Percentiles rank a stretch among this genome's conserved stretches.
These are phyloP conservation scores for Pichiaceae sp. DNA, from an alignment of 1,139 yeast species.

Conservation along the genomic window DNA sequence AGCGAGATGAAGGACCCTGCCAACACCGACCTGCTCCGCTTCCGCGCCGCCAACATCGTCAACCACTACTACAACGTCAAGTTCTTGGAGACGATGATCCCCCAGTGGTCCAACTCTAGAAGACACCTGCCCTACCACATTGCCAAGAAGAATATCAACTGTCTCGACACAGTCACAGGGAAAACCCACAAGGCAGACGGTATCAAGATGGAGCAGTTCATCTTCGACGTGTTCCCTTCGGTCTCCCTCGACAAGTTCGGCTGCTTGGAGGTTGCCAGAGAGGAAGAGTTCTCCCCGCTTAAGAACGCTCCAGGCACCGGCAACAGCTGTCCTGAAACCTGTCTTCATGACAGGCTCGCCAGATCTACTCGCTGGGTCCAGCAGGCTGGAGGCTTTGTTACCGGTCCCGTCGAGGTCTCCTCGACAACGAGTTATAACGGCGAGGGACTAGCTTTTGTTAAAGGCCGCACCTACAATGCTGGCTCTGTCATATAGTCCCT, in stretches of 20 bases:
- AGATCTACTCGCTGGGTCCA: constrained; percentile 75
- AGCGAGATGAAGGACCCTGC: constrained; percentile 49
- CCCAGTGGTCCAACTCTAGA: constrained; percentile 63
- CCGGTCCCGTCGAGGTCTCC: constrained; percentile 64
- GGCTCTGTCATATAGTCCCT: constrained; percentile 24
- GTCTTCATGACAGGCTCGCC: constrained; percentile 54
- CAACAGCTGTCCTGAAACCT: constrained; percentile 80
- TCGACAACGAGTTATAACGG: constrained; percentile 75
- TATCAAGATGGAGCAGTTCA: constrained; percentile 90
- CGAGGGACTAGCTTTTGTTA: constrained; percentile 62
- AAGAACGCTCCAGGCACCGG: constrained; percentile 82
- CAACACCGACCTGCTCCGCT: constrained; percentile 45
- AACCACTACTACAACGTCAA: constrained; percentile 89
- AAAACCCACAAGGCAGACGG: constrained; percentile 76
- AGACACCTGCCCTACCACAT: constrained; percentile 80
- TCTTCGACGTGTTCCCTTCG: constrained; percentile 89
- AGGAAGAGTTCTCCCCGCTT: constrained; percentile 84
- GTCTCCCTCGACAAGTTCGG: constrained; percentile 74
- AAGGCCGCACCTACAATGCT: constrained; percentile 40
- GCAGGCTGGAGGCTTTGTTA: constrained; percentile 58
- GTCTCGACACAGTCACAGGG: constrained; percentile 39
- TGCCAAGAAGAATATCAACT: constrained; percentile 75
- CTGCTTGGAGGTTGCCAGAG: constrained; percentile 82
- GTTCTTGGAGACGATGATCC: constrained; percentile 50
- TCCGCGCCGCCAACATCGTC: constrained; percentile 95